Evolutionary conservation across 129 eudicot genomes (phyloP), one percentile per base, ranked within the genome.

Genomic region (Solidago caesia): DNA sequence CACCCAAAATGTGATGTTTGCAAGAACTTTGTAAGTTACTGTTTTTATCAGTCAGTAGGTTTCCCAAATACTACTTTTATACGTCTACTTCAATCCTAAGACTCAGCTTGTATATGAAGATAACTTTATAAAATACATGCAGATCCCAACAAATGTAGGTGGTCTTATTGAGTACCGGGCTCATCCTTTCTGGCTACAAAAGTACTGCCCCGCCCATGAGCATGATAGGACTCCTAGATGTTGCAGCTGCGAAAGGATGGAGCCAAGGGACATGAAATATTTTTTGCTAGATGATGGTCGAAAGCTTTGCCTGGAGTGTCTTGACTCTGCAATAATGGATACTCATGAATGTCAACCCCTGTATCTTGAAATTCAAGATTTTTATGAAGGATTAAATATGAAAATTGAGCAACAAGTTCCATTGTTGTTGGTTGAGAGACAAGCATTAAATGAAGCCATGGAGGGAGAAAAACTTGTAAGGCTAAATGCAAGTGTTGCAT

Each of bases 181-280:
- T 59, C 97, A 95, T 84, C 96, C 97, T 64, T 95, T 91, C 88
- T 95, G 99, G 99, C 84, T 66, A 75, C 97, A 95, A 27, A 95
- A 95, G 87, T 95, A 95, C 83, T 95, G 99, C 73, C 97, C 97
- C 3, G 63, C 94, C 9, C 99, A 95, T 73, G 99, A 95, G 77
- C 74, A 64, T 74, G 99, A 95, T 63, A 82, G 89, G 77, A 95
- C 96, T 12, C 97, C 97, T 48, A 78, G 96, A 67, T 95, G 99
- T 81, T 95, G 99, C 82, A 95, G 99, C 81, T 95, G 99, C 71
- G 97, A 91, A 81, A 89, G 97, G 75, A 87, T 95, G 97, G 99
- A 95, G 90, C 85, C 97, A 2, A 86, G 80, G 59, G 96, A 95
- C 82, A 78, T 95, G 0, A 82, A 79, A 66, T 91, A 86, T 75